phyloP scores from a whole-genome alignment of 306 rosid species.

The Luffa aegyptiaca region DNA sequence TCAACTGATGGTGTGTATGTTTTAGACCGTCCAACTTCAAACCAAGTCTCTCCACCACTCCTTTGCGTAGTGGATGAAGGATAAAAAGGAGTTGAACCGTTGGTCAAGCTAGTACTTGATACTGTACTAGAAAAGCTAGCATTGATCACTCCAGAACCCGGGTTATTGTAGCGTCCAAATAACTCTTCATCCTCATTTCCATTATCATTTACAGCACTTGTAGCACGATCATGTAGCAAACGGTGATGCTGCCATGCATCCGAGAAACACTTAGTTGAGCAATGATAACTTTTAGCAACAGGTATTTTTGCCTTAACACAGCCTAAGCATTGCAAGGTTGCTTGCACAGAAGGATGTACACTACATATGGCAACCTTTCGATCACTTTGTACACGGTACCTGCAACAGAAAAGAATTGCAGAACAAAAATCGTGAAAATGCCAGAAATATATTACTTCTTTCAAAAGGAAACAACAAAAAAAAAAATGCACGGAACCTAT shows the following conservation, averaged over 20 bases:
- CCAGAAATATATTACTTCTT: neutral
- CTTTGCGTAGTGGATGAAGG: slow-evolving; percentile 65
- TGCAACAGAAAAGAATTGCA: slow-evolving; percentile 19
- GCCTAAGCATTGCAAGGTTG: slow-evolving; percentile 85
- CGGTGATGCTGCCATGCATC: slow-evolving; percentile 99
- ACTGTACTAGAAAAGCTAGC: slow-evolving; percentile 50
- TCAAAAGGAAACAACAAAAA: neutral
- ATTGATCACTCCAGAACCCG: slow-evolving; percentile 47
- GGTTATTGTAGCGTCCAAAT: slow-evolving; percentile 68
- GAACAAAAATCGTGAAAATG: neutral
- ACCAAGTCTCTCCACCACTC: slow-evolving; percentile 83
- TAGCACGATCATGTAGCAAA: slow-evolving; percentile 84
- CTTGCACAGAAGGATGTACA: slow-evolving; percentile 90
- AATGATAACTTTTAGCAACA: slow-evolving; percentile 80
- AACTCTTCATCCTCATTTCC: slow-evolving; percentile 80
- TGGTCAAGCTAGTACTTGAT: slow-evolving; percentile 60
- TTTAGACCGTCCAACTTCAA: slow-evolving; percentile 73
- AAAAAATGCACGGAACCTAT: neutral
- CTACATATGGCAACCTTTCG: slow-evolving; percentile 76
- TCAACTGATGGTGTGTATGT: slow-evolving; percentile 84
- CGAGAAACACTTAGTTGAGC: slow-evolving; percentile 80
- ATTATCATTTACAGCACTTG: slow-evolving; percentile 74
- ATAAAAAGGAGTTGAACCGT: slow-evolving; percentile 66
- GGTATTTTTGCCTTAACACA: slow-evolving; percentile 80
- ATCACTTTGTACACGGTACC: slow-evolving; percentile 95